Evolutionary conservation across 108 stramenopile genomes (phyloP).

Genomic region (Nitzschia palea): DNA sequence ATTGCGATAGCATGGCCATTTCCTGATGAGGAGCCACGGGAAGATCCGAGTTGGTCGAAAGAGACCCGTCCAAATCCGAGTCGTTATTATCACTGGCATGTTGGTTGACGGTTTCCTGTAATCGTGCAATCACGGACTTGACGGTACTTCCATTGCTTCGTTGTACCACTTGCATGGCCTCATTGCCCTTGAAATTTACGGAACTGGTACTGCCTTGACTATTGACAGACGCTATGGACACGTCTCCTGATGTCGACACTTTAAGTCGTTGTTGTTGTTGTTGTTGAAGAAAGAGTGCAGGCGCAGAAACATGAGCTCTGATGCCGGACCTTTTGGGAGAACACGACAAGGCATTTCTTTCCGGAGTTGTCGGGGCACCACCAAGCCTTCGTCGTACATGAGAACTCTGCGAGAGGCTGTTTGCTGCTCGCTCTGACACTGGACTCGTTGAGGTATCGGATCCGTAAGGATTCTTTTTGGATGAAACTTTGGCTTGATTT

Average conservation of each 20-base stretch:
- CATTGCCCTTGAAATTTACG: constrained; percentile 1
- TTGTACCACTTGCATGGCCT: constrained; percentile 11
- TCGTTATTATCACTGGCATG: background rate
- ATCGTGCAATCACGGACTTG: constrained; percentile 8
- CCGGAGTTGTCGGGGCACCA: too few species aligned
- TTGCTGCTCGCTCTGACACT: too few species aligned
- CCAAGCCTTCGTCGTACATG: too few species aligned
- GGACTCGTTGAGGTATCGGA: too few species aligned
- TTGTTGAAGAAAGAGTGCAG: background rate
- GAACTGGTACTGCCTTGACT: constrained; percentile 7
- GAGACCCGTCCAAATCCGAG: background rate
- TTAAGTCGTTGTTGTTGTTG: background rate
- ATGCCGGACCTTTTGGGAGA: too few species aligned
- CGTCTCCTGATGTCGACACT: background rate
- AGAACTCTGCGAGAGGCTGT: too few species aligned
- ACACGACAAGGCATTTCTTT: too few species aligned
- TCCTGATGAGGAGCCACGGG: background rate
- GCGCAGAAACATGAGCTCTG: background rate
- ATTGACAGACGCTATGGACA: background rate
- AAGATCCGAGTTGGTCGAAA: background rate
- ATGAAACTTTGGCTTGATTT: too few species aligned
- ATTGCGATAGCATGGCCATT: constrained; percentile 13
- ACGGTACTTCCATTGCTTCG: constrained; percentile 18
- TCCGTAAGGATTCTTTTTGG: too few species aligned
- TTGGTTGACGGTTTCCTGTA: background rate